Evolutionary conservation across 2,329 filamentous ascomycete genomes (phyloP), one percentile per base, ranked within the genome.

Genomic region (Ophiobolus disseminans): DNA sequence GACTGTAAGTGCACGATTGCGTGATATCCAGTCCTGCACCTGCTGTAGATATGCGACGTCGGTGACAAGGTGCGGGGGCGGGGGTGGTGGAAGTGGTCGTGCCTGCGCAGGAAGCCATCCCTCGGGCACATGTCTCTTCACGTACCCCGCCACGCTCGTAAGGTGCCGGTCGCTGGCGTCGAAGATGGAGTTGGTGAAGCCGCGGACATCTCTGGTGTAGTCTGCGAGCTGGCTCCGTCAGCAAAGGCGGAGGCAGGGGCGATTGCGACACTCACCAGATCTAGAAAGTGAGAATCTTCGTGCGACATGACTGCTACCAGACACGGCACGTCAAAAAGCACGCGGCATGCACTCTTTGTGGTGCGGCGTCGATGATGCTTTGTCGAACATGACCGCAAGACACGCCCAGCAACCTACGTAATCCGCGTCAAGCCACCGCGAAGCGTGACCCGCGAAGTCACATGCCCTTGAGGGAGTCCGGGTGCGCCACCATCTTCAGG

Each of bases 111-210:
- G 90, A 11, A 95, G 77, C 89, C 90, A 94, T 69, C 81, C 75
- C 44, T 85, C 82, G 28, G 85, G 79, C 28, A 87, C 82, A 4
- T 82, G 81, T 55, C 91, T 86, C 68, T 89, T 85, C 37, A 97
- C 79, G 28, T 82, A 79, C 26, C 81, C 78, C 44, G 91, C 89
- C 35, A 90, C 86, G 50, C 82, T 80, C 65, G 96, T 90, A 73
- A 96, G 87, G 68, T 91, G 86, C 49, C 82, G 81, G 74, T 97
- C 90, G 70, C 96, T 84, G 59, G 87, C 88, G 57, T 91, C 87
- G 69, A 90, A 90, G 53, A 93, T 82, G 43, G 89, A 82, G 60
- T 81, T 79, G 13, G 88, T 86, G 73, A 91, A 91, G 56, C 80
- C 80, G 53, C 83, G 83, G 69, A 93, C 80, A 65, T 92, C 86